phyloP scores from a whole-genome alignment of 148 eudicot genomes.

The Bassia scoparia region DNA sequence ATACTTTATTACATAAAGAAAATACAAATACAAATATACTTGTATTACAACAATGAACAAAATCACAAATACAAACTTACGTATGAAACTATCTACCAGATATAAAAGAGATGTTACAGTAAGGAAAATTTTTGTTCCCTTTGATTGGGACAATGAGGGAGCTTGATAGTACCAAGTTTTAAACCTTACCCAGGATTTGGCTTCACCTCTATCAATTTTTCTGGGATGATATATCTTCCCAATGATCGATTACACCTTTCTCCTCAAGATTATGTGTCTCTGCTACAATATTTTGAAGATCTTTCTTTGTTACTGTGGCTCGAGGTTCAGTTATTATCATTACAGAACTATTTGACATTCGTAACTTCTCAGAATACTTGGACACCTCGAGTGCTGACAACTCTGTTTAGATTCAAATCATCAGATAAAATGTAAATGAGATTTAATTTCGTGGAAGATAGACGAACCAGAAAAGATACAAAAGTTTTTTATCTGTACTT shows the following conservation, averaged over 20 bases:
- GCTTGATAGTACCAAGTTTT: neutral
- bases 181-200: slow-evolving; percentile 61
- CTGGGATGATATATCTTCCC: slow-evolving; percentile 70
- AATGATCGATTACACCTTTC: slow-evolving; percentile 40
- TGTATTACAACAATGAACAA: no score
- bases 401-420: slow-evolving; percentile 37
- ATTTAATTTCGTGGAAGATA: neutral
- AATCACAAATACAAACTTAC: no score
- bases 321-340: slow-evolving; percentile 62
- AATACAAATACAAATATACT: no score
- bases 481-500: slow-evolving; percentile 31
- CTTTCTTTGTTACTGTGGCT: slow-evolving; percentile 55
- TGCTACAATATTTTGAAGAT: slow-evolving; percentile 38
- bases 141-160: no score
- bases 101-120: neutral
- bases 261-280: slow-evolving; percentile 54
- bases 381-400: slow-evolving; percentile 61
- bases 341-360: slow-evolving; percentile 48
- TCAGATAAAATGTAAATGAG: neutral
- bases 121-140: no score
- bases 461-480: neutral
- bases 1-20: no score
- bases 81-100: neutral
- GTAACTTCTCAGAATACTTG: slow-evolving; percentile 52
- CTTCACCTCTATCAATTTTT: slow-evolving; percentile 51